These are phyloP conservation scores for Malus sylvestris DNA, from an alignment of 306 rosid species.

Conservation along the genomic window DNA sequence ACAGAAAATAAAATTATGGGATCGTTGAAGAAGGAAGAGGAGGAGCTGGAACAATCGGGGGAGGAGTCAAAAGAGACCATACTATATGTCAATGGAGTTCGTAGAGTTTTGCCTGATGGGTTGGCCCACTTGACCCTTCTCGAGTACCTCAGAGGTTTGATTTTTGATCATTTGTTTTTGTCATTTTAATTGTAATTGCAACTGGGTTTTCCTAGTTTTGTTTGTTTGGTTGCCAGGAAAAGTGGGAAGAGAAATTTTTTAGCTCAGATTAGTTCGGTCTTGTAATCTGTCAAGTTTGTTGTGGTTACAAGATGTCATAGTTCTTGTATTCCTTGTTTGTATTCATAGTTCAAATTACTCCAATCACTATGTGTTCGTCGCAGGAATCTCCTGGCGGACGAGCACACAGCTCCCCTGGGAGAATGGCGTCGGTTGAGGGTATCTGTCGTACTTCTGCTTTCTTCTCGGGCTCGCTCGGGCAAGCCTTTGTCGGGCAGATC, in stretches of 20 bases:
- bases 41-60: slow-evolving; percentile 14
- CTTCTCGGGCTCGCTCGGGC: too few species aligned
- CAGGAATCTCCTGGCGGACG: too few species aligned
- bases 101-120: slow-evolving; percentile 66
- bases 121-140: slow-evolving; percentile 83
- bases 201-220: neutral
- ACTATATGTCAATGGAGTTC: slow-evolving; percentile 62
- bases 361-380: too few species aligned
- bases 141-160: slow-evolving; percentile 85
- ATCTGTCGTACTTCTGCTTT: too few species aligned
- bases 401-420: too few species aligned
- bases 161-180: neutral
- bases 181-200: neutral
- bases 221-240: slow-evolving; percentile 4
- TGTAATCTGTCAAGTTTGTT: neutral
- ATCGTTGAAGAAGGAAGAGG: slow-evolving; percentile 50
- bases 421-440: too few species aligned
- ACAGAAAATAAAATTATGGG: slow-evolving; percentile 40
- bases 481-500: too few species aligned
- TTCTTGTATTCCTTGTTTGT: neutral
- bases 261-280: neutral
- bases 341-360: too few species aligned
- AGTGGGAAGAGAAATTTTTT: neutral
- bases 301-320: neutral
- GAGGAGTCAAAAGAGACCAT: slow-evolving; percentile 43